phyloP scores from a whole-genome alignment of 2,329 filamentous ascomycete species.

The Neonectria punicea region DNA sequence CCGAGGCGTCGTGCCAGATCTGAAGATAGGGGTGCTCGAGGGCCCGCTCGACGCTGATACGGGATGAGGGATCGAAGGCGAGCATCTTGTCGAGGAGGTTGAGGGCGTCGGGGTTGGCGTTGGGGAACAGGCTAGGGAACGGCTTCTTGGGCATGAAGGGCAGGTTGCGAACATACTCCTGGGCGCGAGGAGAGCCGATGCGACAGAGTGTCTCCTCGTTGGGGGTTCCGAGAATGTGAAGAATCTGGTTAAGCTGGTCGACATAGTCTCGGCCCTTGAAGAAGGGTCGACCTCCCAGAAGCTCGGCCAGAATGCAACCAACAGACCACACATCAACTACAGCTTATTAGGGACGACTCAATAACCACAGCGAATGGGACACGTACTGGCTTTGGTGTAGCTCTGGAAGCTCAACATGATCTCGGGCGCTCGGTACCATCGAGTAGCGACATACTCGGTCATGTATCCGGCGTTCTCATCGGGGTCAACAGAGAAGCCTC shows the following conservation, averaged over 20 bases:
- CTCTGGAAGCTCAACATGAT: slow-evolving; percentile 99
- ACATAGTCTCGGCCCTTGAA: slow-evolving; percentile 99
- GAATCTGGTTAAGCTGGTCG: slow-evolving; percentile 98
- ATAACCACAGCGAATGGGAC: not conserved
- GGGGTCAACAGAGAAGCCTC: slow-evolving; percentile 96
- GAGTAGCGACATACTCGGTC: slow-evolving; percentile 98
- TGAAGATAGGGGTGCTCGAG: slow-evolving; percentile 96
- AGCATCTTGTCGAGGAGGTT: slow-evolving; percentile 97
- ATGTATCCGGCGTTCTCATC: slow-evolving; percentile 99
- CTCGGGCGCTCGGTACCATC: slow-evolving; percentile 95
- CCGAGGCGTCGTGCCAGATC: slow-evolving; percentile 98
- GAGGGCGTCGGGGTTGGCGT: slow-evolving; percentile 94
- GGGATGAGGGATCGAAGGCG: slow-evolving; percentile 92
- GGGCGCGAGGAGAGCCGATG: slow-evolving; percentile 93
- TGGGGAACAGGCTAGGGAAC: slow-evolving; percentile 89
- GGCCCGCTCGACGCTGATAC: slow-evolving; percentile 93
- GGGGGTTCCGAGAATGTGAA: slow-evolving; percentile 96
- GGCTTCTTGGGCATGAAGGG: slow-evolving; percentile 94
- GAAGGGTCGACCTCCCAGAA: slow-evolving; percentile 95
- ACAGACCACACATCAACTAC: slow-evolving; percentile 99
- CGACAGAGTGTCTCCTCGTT: slow-evolving; percentile 93
- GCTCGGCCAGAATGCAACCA: slow-evolving; percentile 95
- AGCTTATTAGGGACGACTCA: slow-evolving; percentile 24
- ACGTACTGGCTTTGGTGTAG: slow-evolving; percentile 99
- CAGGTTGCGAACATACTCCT: slow-evolving; percentile 98